Conservation (phyloP, 345 rosid species). For the Angophora floribunda region DNA sequence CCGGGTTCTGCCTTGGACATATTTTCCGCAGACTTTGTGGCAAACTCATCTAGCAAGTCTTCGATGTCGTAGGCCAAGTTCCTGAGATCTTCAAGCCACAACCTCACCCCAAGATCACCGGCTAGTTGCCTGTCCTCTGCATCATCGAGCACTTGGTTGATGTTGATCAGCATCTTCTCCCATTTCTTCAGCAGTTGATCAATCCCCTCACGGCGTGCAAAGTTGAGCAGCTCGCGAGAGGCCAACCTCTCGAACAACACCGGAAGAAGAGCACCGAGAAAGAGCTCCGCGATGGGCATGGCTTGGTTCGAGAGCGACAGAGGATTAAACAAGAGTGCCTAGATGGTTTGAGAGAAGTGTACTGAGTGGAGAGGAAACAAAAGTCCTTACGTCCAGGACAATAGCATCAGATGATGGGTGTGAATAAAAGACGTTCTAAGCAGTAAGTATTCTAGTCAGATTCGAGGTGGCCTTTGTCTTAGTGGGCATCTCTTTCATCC, state of each 20-base stretch:
- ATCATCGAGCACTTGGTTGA: not conserved
- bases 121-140: not conserved
- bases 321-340: not conserved
- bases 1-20: not conserved
- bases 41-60: not conserved
- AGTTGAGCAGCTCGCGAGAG: not conserved
- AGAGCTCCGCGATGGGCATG: not conserved
- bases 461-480: not conserved
- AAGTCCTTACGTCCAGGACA: not conserved
- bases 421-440: not conserved
- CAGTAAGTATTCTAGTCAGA: not conserved
- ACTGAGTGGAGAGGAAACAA: not conserved
- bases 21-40: not conserved
- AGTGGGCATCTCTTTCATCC: too few species aligned
- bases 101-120: fast-evolving
- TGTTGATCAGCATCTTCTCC: not conserved
- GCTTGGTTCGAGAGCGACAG: not conserved
- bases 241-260: not conserved
- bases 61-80: not conserved
- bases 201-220: not conserved
- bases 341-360: not conserved
- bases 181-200: not conserved
- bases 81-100: not conserved
- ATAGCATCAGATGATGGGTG: not conserved
- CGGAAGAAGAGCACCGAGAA: not conserved